Evolutionary conservation across 768 basidiomycete genomes (phyloP).

Genomic region (Leccinum fibrillosum): DNA sequence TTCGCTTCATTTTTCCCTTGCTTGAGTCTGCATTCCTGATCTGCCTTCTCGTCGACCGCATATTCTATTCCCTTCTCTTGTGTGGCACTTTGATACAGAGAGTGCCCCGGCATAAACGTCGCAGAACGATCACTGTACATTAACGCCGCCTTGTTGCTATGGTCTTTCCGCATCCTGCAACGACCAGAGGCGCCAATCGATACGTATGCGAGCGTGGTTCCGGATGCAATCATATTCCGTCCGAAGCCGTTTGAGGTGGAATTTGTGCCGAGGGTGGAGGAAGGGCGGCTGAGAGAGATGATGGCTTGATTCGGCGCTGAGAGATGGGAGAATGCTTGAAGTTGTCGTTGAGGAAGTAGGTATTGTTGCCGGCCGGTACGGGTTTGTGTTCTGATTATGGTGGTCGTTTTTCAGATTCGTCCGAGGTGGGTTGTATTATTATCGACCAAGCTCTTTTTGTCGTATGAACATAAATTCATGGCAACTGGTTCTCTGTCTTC

Average conservation of each 20-base stretch:
- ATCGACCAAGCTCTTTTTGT: neutral
- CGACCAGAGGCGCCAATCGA: slow-evolving; percentile 54
- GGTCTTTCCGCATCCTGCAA: slow-evolving; percentile 54
- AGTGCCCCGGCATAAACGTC: slow-evolving; percentile 58
- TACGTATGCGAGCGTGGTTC: slow-evolving; percentile 43
- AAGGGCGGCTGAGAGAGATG: slow-evolving; percentile 11
- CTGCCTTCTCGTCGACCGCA: too few species aligned
- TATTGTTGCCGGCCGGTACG: neutral
- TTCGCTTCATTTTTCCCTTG: neutral
- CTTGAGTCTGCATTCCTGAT: neutral
- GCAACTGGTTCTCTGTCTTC: neutral
- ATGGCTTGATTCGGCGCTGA: slow-evolving; percentile 1
- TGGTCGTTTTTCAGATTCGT: neutral
- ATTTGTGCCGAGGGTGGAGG: slow-evolving; percentile 46
- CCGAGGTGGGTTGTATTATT: neutral
- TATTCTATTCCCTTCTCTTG: neutral
- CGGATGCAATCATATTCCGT: slow-evolving; percentile 53
- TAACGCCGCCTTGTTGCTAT: slow-evolving; percentile 56
- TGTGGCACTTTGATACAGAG: slow-evolving; percentile 28
- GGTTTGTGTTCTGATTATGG: neutral
- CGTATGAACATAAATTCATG: too few species aligned
- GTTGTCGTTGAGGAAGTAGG: neutral
- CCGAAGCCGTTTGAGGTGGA: slow-evolving; percentile 54
- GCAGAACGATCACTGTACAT: slow-evolving; percentile 49
- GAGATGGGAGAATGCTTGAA: neutral